Percentiles rank a stretch among this genome's conserved stretches.
phyloP scores from a whole-genome alignment of 345 rosid species.

The Boechera stricta region DNA sequence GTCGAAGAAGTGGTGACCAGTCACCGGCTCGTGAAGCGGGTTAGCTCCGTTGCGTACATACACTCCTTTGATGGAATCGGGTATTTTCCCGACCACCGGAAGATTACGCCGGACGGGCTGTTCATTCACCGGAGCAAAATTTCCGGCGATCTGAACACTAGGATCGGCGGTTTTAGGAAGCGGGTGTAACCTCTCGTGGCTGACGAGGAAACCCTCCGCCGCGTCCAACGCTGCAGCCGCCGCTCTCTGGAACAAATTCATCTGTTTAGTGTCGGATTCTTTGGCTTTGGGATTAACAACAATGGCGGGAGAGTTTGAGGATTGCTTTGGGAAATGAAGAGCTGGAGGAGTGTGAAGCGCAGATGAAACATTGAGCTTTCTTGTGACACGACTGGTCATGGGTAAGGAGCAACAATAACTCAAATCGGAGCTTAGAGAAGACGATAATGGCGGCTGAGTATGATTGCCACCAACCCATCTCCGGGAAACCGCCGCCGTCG shows the following conservation, averaged over 20 bases:
- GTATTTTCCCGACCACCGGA: slow-evolving; percentile 67
- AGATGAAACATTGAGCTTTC: slow-evolving; percentile 47
- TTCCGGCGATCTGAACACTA: slow-evolving; percentile 70
- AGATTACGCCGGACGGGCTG: slow-evolving; percentile 61
- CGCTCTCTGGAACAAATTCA: slow-evolving; percentile 66
- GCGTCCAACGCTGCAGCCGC: slow-evolving; percentile 63
- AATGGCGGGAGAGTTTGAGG: slow-evolving; percentile 44
- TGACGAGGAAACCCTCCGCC: slow-evolving; percentile 60
- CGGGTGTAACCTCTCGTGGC: slow-evolving; percentile 61
- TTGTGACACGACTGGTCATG: slow-evolving; percentile 38
- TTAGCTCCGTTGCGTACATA: slow-evolving; percentile 88
- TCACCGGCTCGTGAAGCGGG: slow-evolving; percentile 80
- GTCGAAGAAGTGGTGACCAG: slow-evolving; percentile 90
- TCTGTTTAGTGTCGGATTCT: slow-evolving; percentile 39
- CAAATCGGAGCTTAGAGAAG: slow-evolving; percentile 40
- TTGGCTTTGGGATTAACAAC: slow-evolving; percentile 31
- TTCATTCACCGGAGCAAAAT: slow-evolving; percentile 80
- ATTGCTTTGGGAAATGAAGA: slow-evolving; percentile 60
- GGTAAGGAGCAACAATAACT: slow-evolving; percentile 31
- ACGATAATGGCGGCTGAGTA: slow-evolving; percentile 43
- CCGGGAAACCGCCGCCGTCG: slow-evolving; percentile 43
- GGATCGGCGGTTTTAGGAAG: slow-evolving; percentile 87
- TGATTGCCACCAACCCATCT: slow-evolving; percentile 38
- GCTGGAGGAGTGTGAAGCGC: slow-evolving; percentile 64
- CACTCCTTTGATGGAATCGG: slow-evolving; percentile 68